Base-by-base conservation (phyloP, 1,284 basidiomycete species). In the Trichosporon faecale region DNA sequence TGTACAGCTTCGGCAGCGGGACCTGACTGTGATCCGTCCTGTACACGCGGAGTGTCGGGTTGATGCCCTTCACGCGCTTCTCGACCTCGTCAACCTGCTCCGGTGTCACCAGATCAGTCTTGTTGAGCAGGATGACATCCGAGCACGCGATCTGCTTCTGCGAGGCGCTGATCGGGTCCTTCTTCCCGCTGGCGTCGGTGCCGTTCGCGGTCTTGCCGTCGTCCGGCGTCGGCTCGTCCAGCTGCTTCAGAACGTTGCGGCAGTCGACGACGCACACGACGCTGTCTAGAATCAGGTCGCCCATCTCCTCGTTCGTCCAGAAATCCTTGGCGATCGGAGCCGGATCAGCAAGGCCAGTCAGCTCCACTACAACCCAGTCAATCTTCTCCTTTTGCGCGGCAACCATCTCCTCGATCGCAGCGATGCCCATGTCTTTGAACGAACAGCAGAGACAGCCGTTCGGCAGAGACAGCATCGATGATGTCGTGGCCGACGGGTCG, bases 391-490 rank as follows among this genome's bases (percentile, higher is more conserved):
- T 75, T 65, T 79, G 77, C 27, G 72, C 69, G 2, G 78, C 76
- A 4, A 84, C 82, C 72, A 96, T 86, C 77, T 92, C 91, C 80
- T 96, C 93, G 66, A 98, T 95, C 1, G 95, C 93, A 31, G 93
- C 92, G 0, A 92, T 88, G 1, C 95, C 95, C 16, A 89, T 87
- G 80, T 97, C 94, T 78, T 95, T 95, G 83, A 97, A 91, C 69
- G 92, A 94, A 82, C 95, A 98, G 81, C 95, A 97, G 25, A 98
- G 82, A 81, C 95, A 97, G 11, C 95, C 95, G 80, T 98, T 97
- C 1, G 94, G 90, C 0, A 96, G 87, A 73, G 95, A 91, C 16
- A 96, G 88, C 76, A 95, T 89, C 27, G 31, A 37, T 75, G 76
- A 71, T 3, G 76, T 77, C 18, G 77, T 76, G 11, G 78, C 76